Evolutionary conservation across 176 grass and related monocot genomes (phyloP).

Genomic region (Tillandsia fasciculata): DNA sequence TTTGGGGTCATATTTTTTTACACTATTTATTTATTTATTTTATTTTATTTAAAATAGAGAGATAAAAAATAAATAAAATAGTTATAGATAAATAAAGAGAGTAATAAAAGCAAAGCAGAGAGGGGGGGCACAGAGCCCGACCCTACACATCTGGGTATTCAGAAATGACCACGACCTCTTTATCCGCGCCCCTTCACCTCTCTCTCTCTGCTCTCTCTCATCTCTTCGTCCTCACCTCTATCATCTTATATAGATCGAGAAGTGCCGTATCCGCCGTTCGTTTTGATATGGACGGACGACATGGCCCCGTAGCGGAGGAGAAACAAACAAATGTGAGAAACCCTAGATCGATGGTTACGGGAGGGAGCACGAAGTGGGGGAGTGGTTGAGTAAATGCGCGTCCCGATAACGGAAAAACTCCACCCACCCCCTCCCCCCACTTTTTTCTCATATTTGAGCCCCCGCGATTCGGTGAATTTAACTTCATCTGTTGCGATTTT

Average conservation of each 20-base stretch:
- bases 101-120: background rate
- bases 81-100: background rate
- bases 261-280: background rate
- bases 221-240: no score
- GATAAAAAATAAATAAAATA: background rate
- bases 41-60: background rate
- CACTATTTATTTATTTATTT: background rate
- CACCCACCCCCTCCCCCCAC: background rate
- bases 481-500: no score
- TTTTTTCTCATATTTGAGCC: background rate
- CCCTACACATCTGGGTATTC: background rate
- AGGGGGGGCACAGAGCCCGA: background rate
- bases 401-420: conserved; percentile 3
- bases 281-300: background rate
- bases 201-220: background rate
- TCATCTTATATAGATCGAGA: background rate
- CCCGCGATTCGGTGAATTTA: background rate
- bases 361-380: background rate
- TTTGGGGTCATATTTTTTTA: background rate
- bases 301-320: background rate
- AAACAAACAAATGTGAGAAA: background rate
- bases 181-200: background rate
- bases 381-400: conserved; percentile 16
- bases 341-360: background rate
- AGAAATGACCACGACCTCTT: conserved; percentile 10